Evolutionary conservation across 805 yeast genomes (phyloP), one percentile per base, ranked within the genome.

Genomic region (Monosporozyma unispora): DNA sequence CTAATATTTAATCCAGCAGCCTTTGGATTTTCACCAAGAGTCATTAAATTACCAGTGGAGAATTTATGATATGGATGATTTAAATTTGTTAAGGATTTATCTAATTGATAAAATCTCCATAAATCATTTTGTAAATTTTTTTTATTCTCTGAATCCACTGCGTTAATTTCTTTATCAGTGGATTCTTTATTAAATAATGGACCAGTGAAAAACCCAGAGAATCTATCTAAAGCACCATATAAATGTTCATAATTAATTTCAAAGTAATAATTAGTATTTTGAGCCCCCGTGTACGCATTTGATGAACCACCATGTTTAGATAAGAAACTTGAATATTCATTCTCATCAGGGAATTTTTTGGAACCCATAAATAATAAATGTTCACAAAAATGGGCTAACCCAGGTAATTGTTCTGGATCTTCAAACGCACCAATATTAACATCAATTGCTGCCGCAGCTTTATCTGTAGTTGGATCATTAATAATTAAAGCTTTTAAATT

Each of bases 141-240:
- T 65, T 89, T 91, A 71, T 91, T 88, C 69, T 91, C 99, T 37
- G 96, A 85, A 67, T 91, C 96, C 9, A 91, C 98, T 1, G 98
- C 98, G 54, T 81, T 79, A 58, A 91, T 85, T 67, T 91, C 99
- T 49, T 97, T 76, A 61, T 89, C 96, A 62, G 88, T 87, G 62
- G 96, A 83, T 54, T 80, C 73, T 48, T 74, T 69, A 47, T 71
- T 68, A 57, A 91, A 91, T 57, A 91, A 70, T 1, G 99, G 99
- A 27, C 79, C 66, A 33, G 90, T 84, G 71, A 91, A 91, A 63
- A 91, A 91, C 64, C 91, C 98, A 4, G 96, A 78, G 66, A 91
- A 91, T 58, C 98, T 74, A 65, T 91, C 98, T 48, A 91, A 70
- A 0, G 97, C 96, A 5, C 95, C 96, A 52, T 82, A 80, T 52